Base-by-base conservation (phyloP, 2,329 filamentous ascomycete genomes). In the Alternaria alternata region DNA sequence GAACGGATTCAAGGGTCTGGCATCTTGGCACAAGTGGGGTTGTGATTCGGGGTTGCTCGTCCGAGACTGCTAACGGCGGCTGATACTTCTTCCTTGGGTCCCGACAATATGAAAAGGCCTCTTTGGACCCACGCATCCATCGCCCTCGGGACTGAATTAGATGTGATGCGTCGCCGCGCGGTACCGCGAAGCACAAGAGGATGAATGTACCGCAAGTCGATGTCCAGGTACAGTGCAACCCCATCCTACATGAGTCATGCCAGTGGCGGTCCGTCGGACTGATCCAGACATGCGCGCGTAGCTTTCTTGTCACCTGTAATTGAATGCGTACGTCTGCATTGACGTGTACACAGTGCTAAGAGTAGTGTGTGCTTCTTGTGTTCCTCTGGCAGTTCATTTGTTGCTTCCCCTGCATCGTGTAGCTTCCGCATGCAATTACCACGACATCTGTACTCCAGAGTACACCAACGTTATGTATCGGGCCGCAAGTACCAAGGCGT, bases 11-110 rank as follows among this genome's bases (percentile, higher is more conserved):
- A 24, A 54, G 42, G 32, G 42, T 38, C 52, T n/a, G 52, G 24
- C 30, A 22, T 26, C 42, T 54, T 48, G 52, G 52, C 42, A 28
- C 14, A 4, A 20, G 52, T 47, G 32, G 52, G 42, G 42, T 41
- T 4, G 32, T 34, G 16, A 24, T 18, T 52, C 26, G 24, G 38
- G n/a, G 28, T 18, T 48, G 44, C 44, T 48, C 18, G 46, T 48
- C n/a, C 30, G 46, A 53, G 18, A 42, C 26, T 12, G 51, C 51
- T 32, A 52, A 52, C 26, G 38, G 38, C 51, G 51, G 51, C 38
- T 43, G 24, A 52, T 20, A 11, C 39, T 42, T 52, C 51, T 32
- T 52, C 51, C 51, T 49, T 22, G 30, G 32, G 46, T 49, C 32
- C 46, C 46, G 32, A 49, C 32, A 49, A 7, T 18, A 36, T 32